phyloP scores from a whole-genome alignment of 2,329 filamentous ascomycete species.

The Fusarium torreyae region DNA sequence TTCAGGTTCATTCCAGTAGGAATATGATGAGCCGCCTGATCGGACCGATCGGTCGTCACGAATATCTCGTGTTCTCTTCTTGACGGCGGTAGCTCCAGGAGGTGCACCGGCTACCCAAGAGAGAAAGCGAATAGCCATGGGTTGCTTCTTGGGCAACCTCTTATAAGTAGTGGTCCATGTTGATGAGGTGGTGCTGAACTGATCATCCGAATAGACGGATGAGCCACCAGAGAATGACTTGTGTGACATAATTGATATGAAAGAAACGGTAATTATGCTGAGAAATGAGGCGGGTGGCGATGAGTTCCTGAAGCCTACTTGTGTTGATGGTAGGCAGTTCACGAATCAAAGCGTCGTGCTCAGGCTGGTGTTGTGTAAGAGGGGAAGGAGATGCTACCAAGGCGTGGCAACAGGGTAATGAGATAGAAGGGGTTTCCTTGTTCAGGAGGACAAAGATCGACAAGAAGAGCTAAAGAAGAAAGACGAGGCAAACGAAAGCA shows the following conservation, averaged over 20 bases:
- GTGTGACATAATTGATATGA: constrained; percentile 24
- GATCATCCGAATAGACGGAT: constrained; percentile 45
- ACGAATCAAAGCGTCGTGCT: constrained; percentile 31
- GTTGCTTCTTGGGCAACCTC: constrained; percentile 47
- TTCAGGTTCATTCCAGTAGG: constrained; percentile 42
- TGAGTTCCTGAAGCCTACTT: constrained; percentile 1
- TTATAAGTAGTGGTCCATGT: constrained; percentile 47
- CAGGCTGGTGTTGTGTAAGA: constrained; percentile 20
- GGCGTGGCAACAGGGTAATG: constrained; percentile 17
- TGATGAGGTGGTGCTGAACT: constrained; percentile 45
- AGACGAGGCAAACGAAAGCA: constrained; percentile 31
- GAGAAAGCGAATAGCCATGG: constrained; percentile 46
- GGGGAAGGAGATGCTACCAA: constrained; percentile 23
- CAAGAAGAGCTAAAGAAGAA: constrained; percentile 37
- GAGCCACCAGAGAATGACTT: constrained; percentile 28
- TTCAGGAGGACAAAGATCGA: constrained; percentile 33
- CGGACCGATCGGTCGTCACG: constrained; percentile 45
- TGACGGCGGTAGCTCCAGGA: constrained; percentile 42
- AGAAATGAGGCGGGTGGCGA: constrained; percentile 37
- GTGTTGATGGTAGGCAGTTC: constrained; percentile 26
- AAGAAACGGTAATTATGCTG: neutral
- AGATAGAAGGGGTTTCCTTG: constrained; percentile 34
- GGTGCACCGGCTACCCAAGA: constrained; percentile 51
- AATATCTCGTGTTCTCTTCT: constrained; percentile 49
- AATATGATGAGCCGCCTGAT: constrained; percentile 43